Base-by-base conservation (phyloP, 2,329 filamentous ascomycete species). In the Colletotrichum sp. region DNA sequence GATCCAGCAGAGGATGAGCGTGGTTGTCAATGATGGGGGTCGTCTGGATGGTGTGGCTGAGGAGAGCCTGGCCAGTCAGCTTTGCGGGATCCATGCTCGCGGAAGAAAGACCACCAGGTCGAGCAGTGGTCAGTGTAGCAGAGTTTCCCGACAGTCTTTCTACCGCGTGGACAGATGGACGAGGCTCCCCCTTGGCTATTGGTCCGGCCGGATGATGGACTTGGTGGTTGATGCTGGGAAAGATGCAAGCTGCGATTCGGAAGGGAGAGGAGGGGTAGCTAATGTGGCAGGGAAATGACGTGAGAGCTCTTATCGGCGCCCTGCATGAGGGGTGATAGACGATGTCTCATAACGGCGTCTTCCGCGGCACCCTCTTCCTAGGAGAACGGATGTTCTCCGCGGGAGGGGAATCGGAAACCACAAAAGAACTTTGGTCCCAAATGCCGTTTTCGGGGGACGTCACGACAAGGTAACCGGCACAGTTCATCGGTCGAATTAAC, bases 11-110 rank as follows among this genome's bases (percentile, higher is more conserved):
- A 32, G 93, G 93, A 78, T 95, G 93, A 4, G 92, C 93, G 81
- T 95, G 93, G 79, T 94, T 92, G 84, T 95, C 94, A 82, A 95
- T 92, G 79, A 95, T 91, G 5, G 93, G 93, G 26, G 89, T 91
- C 24, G 81, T 86, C 32, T 86, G 83, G 72, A 93, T 90, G 69
- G 86, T 87, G 21, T 80, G 81, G 36, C 80, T 80, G 9, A 87
- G 78, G 49, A 78, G 77, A 49, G 77, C 77, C 69, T 78, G 77
- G 32, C 77, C 77, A 30, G 77, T 78, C 15, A 78, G 77, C 72
- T 73, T 76, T 9, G 77, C 75, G 49, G 71, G 76, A 74, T 76
- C 74, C 76, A 77, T 77, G 30, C 26, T 75, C 18, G 74, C 70
- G 71, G 68, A 52, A 65, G 74, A 69, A 66, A 32, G 70, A 74